Evolutionary conservation across 164 flowering plant genomes (phyloP).

Genomic region (Annona squamosa): DNA sequence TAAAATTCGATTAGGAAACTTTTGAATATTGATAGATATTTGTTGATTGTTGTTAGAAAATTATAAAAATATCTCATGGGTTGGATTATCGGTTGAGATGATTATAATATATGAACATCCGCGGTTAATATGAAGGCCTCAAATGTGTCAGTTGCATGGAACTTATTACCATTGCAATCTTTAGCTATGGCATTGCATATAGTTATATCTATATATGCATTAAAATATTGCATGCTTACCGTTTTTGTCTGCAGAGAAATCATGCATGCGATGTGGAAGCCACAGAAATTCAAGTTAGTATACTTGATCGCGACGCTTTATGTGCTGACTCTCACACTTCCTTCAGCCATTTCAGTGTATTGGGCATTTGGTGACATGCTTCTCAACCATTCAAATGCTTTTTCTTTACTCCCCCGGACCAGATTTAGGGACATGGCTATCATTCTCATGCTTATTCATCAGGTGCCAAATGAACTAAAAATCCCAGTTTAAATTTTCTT

Average conservation of each 20-base stretch:
- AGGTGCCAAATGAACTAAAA: slow-evolving; percentile 24
- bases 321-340: slow-evolving; percentile 75
- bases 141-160: no score
- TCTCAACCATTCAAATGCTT: slow-evolving; percentile 69
- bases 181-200: background rate
- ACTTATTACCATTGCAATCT: background rate
- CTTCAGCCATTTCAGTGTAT: slow-evolving; percentile 64
- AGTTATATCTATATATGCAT: background rate
- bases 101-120: no score
- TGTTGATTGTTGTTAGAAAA: no score
- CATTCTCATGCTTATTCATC: slow-evolving; percentile 73
- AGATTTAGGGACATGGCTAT: slow-evolving; percentile 70
- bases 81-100: no score
- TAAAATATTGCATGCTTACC: background rate
- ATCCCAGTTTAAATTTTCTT: background rate
- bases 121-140: no score
- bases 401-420: slow-evolving; percentile 52
- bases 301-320: slow-evolving; percentile 65
- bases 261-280: slow-evolving; percentile 95
- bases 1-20: no score
- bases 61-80: no score
- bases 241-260: slow-evolving; percentile 44
- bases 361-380: slow-evolving; percentile 87
- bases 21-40: no score
- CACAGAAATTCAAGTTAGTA: slow-evolving; percentile 65